Base-by-base conservation (phyloP, 2,329 filamentous ascomycete species). In the Diaporthe citrichinensis region DNA sequence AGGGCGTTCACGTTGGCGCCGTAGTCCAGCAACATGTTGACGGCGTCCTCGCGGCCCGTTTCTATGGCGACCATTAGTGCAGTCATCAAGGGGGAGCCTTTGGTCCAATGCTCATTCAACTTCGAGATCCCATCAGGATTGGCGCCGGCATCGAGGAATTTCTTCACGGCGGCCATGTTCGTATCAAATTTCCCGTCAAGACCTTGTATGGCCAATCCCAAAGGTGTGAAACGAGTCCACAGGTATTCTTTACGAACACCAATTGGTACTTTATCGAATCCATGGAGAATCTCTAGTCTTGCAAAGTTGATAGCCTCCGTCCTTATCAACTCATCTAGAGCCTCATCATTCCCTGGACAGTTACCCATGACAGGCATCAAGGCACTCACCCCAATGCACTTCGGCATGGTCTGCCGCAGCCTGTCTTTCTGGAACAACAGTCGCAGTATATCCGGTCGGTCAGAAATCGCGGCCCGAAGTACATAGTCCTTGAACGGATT, bases 1-100 rank as follows among this genome's bases (percentile, higher is more conserved):
- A 65, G 49, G 53, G 72, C 65, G 59, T 80, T 79, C 31, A 79
- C 46, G 23, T 78, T 17, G 4, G 78, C 78, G 7, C 76, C 77
- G 14, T 57, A 72, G 3, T 73, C 55, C 36, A 80, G 62, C n/a
- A 79, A 59, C 15, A 76, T 72, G 12, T 73, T 53, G 4, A 80
- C 79, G 8, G 79, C 72, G 53, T 82, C 74, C 25, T 69, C 71
- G 3, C 39, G 74, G 15, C 36, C 71, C 0, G 57, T 25, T 8
- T 57, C 7, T 17, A 79, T 76, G 8, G 78, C 79, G 23, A 65
- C 49, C 65, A 75, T 72, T 9, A 75, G 55, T 20, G 49, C 67
- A 20, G 67, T 71, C 67, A 39, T 44, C 28, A 53, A 36, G 2
- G 53, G 67, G 15, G 39, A 31, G 5, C 25, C 59, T 23, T 44